phyloP scores from a whole-genome alignment of 768 basidiomycete species.

The Agaricus bisporus region DNA sequence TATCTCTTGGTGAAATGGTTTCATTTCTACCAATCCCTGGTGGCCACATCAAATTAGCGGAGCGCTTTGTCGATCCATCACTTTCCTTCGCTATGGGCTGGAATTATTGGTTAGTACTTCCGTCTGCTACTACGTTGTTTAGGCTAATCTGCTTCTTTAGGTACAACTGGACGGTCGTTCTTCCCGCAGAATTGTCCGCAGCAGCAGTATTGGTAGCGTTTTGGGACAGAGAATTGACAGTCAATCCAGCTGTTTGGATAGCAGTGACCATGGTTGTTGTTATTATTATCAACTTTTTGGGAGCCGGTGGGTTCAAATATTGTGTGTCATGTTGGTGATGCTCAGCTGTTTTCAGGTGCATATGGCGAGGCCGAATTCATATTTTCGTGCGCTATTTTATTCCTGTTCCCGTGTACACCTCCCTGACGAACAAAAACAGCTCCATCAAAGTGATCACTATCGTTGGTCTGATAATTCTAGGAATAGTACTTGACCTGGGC shows the following conservation, averaged over 20 bases:
- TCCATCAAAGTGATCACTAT: slow-evolving; percentile 91
- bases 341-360: slow-evolving; percentile 32
- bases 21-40: slow-evolving; percentile 75
- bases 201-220: slow-evolving; percentile 72
- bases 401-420: background rate
- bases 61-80: slow-evolving; percentile 76
- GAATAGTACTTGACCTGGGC: slow-evolving; percentile 77
- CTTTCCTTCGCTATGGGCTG: slow-evolving; percentile 56
- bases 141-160: slow-evolving; percentile 21
- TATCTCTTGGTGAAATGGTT: slow-evolving; percentile 72
- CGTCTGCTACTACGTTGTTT: background rate
- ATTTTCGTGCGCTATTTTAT: slow-evolving; percentile 54
- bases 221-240: slow-evolving; percentile 52
- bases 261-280: slow-evolving; percentile 70
- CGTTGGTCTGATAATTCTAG: slow-evolving; percentile 62
- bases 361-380: slow-evolving; percentile 86
- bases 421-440: slow-evolving; percentile 19
- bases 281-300: slow-evolving; percentile 68
- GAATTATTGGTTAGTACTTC: slow-evolving; percentile 35
- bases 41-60: slow-evolving; percentile 75
- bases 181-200: slow-evolving; percentile 71
- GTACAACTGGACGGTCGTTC: slow-evolving; percentile 59
- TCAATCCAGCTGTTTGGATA: slow-evolving; percentile 76
- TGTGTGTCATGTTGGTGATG: background rate
- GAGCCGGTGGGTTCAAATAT: slow-evolving; percentile 40